A percentile compares a stretch with the other conserved stretches of the same genome.
Evolutionary conservation across 2,329 filamentous ascomycete genomes (phyloP).

Genomic region (Alternaria arbusti): DNA sequence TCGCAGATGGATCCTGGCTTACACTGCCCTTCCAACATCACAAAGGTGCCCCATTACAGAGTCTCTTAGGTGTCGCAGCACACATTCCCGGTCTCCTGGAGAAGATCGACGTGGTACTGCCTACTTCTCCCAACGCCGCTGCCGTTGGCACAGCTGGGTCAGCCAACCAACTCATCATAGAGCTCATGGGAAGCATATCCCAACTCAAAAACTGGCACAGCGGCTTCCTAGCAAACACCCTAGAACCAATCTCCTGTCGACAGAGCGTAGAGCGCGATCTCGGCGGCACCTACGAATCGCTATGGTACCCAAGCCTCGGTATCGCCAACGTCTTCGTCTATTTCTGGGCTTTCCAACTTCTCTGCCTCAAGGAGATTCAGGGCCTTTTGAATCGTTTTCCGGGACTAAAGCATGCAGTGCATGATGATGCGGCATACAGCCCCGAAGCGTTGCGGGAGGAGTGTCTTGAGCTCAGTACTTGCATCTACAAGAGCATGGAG

Average conservation of each 20-base stretch:
- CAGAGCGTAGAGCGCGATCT: not conserved
- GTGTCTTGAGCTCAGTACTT: not conserved
- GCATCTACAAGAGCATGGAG: not conserved
- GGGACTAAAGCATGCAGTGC: not conserved
- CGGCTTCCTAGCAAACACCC: not conserved
- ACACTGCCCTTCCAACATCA: not conserved
- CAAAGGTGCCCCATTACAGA: not conserved
- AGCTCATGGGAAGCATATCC: not conserved
- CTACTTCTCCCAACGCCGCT: not conserved
- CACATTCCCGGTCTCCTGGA: not conserved
- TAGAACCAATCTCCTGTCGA: not conserved
- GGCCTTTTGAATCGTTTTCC: not conserved
- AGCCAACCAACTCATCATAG: not conserved
- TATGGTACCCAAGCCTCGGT: not conserved
- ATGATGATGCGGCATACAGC: not conserved
- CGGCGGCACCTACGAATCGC: not conserved
- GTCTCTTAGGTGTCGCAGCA: not conserved
- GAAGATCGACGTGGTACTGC: not conserved
- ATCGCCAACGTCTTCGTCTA: not conserved
- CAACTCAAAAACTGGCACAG: not conserved
- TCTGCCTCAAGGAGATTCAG: not conserved
- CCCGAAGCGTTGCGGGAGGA: not conserved
- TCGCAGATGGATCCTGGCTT: not conserved
- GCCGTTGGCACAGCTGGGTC: not conserved
- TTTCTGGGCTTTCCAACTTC: not conserved